Evolutionary conservation across 148 eudicot genomes (phyloP).

Genomic region (Mesembryanthemum crystallinum): DNA sequence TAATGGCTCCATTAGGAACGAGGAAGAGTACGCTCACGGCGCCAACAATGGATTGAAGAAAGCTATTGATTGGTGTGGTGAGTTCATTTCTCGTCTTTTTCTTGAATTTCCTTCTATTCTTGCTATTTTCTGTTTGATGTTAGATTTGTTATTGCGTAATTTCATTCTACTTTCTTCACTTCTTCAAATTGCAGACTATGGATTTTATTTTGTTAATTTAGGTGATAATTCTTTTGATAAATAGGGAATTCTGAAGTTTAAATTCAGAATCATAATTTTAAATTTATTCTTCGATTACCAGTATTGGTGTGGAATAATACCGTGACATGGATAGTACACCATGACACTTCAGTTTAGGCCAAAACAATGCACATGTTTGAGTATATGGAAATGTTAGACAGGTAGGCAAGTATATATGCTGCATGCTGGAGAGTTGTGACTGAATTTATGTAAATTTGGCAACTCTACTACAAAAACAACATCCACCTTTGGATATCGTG

Average conservation of each 20-base stretch:
- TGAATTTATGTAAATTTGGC: background rate
- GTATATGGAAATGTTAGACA: too few species aligned
- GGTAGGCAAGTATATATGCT: too few species aligned
- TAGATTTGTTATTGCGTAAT: background rate
- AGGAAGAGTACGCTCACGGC: slow-evolving; percentile 70
- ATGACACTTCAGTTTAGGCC: background rate
- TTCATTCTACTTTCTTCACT: background rate
- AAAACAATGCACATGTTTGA: background rate
- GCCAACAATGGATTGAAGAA: slow-evolving; percentile 83
- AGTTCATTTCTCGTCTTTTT: background rate
- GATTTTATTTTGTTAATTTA: background rate
- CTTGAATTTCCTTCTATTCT: background rate
- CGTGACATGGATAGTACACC: background rate
- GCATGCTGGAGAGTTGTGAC: background rate
- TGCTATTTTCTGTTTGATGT: background rate
- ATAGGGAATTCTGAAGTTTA: background rate
- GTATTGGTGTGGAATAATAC: background rate
- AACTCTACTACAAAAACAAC: background rate
- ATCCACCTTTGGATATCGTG: too few species aligned
- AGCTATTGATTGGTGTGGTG: slow-evolving; percentile 90
- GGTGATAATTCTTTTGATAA: background rate
- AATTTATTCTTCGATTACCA: background rate
- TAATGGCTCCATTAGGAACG: slow-evolving; percentile 82
- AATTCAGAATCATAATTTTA: background rate
- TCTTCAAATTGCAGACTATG: background rate